Conservation (phyloP, 371 early-diverging fungal species). For the Mucor lusitanicus region DNA sequence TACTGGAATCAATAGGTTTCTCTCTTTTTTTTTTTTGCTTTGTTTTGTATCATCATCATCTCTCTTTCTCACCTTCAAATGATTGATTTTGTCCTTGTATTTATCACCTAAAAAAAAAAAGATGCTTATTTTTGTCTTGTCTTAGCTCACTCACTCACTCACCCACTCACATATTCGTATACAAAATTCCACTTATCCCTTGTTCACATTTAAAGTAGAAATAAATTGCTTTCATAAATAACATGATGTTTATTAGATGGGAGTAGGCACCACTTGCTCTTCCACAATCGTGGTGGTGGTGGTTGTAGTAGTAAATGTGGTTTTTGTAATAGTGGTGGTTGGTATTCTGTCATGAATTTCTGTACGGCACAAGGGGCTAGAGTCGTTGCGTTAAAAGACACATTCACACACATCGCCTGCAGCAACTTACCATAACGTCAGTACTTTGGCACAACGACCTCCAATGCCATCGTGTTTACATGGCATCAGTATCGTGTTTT, state of each 20-base stretch:
- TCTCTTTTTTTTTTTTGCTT: not conserved
- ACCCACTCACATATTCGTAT: not conserved
- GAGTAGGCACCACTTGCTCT: constrained; percentile 7
- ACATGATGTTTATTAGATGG: not conserved
- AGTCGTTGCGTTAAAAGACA: too few relatives aligned
- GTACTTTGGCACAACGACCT: constrained; percentile 34
- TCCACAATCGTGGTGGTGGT: not conserved
- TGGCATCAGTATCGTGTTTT: constrained; percentile 39
- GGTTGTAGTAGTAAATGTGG: not conserved
- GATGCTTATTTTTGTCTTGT: not conserved
- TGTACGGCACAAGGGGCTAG: constrained; percentile 15
- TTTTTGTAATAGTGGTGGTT: not conserved
- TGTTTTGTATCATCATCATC: not conserved
- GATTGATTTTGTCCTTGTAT: not conserved
- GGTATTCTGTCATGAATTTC: constrained; percentile 11
- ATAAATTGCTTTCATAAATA: not conserved
- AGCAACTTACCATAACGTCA: constrained; percentile 39
- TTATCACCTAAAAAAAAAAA: not conserved
- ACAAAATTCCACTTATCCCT: not conserved
- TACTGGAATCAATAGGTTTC: constrained; percentile 26
- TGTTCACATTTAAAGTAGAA: not conserved
- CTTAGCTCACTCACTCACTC: not conserved
- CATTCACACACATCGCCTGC: not conserved
- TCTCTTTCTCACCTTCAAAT: not conserved
- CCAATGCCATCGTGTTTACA: constrained; percentile 50